These are phyloP conservation scores for Microthlaspi erraticum DNA, from an alignment of 345 rosid genomes.

Conservation along the genomic window DNA sequence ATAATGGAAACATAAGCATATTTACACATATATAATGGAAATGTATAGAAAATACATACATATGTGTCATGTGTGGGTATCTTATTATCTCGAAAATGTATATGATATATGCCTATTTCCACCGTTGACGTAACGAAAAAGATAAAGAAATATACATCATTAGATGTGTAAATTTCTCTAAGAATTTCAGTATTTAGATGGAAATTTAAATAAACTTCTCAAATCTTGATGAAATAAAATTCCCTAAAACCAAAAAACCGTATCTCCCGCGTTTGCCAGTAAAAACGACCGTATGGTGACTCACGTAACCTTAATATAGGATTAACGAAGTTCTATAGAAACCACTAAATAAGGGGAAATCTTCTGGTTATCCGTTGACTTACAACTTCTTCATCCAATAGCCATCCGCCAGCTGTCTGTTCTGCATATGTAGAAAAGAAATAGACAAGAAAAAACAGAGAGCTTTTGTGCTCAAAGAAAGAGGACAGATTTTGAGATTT, in stretches of 20 bases:
- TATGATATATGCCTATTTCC: no score
- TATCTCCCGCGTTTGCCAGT: slow-evolving; percentile 41
- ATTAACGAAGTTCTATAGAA: slow-evolving; percentile 18
- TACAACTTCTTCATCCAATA: slow-evolving; percentile 29
- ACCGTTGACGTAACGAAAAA: no score
- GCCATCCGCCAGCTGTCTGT: slow-evolving; percentile 12
- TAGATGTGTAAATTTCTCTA: neutral
- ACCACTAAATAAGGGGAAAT: slow-evolving; percentile 17
- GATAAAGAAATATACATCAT: no score
- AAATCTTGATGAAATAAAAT: neutral
- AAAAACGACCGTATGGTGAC: slow-evolving; percentile 22
- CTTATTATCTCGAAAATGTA: no score
- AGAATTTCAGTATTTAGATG: slow-evolving; percentile 9
- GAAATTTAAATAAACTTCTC: neutral
- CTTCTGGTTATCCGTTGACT: slow-evolving; percentile 46
- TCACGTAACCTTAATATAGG: slow-evolving; percentile 36
- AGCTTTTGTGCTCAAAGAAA: slow-evolving; percentile 35
- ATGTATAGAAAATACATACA: no score
- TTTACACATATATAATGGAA: no score
- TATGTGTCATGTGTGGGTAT: no score
- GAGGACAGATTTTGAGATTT: slow-evolving; percentile 24
- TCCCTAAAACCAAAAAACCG: slow-evolving; percentile 21
- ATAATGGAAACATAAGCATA: no score
- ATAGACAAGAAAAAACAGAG: slow-evolving; percentile 30
- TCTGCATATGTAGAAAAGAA: slow-evolving; percentile 30